Percentiles rank a stretch among this genome's conserved stretches.
Conservation (phyloP, 2,329 filamentous ascomycete genomes). For the Balansia obtecta region DNA sequence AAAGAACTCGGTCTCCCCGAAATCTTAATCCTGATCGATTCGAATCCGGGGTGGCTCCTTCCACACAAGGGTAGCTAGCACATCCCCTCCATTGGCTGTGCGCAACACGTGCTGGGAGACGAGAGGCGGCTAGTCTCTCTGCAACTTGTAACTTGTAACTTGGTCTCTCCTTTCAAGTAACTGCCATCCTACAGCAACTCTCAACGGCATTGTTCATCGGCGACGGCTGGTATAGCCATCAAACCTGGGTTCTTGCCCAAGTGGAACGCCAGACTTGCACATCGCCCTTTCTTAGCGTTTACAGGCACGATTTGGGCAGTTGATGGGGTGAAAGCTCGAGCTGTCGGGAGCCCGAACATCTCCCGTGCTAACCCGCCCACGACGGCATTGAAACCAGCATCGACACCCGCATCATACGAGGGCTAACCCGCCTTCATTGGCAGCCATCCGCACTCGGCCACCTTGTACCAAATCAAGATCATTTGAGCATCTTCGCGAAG, state of each 20-base stretch:
- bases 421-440: constrained; percentile 5
- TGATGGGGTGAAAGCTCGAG: constrained; percentile 17
- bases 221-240: neutral
- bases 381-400: constrained; percentile 10
- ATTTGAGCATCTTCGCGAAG: neutral
- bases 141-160: neutral
- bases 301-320: neutral
- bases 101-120: neutral
- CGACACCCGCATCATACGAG: constrained; percentile 10
- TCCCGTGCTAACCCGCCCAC: constrained; percentile 10
- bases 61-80: neutral
- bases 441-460: constrained; percentile 7
- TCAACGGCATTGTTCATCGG: neutral
- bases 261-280: neutral
- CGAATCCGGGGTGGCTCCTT: neutral
- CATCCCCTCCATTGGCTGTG: neutral
- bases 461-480: neutral
- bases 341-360: constrained; percentile 9
- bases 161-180: neutral
- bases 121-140: neutral
- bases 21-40: neutral
- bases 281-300: neutral
- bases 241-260: neutral
- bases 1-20: neutral
- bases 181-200: neutral